Evolutionary conservation across 202 grass and related monocot genomes (phyloP), one percentile per base, ranked within the genome.

Genomic region (Bolboschoenoplectus hybrid): DNA sequence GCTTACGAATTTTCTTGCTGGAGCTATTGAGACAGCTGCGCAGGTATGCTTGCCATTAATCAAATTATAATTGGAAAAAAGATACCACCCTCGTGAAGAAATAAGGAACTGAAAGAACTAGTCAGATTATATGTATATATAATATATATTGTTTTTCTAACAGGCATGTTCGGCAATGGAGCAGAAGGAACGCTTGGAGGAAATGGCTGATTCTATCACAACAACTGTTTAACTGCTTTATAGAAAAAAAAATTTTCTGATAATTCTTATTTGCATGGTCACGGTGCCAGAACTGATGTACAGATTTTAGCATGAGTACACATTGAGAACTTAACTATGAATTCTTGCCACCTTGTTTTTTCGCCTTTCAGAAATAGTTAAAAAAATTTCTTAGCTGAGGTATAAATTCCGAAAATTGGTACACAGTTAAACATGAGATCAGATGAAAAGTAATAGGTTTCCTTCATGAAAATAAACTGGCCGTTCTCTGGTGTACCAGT

Each of bases 181-280:
- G 86, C 88, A 98, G 74, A 93, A 91, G 85, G 96, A 98, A 88
- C 93, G 94, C 41, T 62, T 98, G 90, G 93, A 98, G 87, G 96
- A 98, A 88, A 68, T 98, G 86, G 91, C 91, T 43, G 62, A 72
- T 7, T 95, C 93, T 67, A 63, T 90, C 71, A 82, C 84, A 55
- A 64, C 56, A 6, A 10, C 72, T 14, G 20, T 81, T 81, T 58
- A 82, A 65, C 34, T 81, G 26, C 7, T 61, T 41, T 5, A 62
- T 61, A 58, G 76, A 81, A 43, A 8, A 56, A 0, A 44, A 1
- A n/a, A 39, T 45, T 17, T 44, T 70, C 64, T 67, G 11, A 14
- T 67, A 67, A 67, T 13, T 40, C 40, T 40, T 36, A 2, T 46
- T 43, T 9, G 7, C 1, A 32, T 77, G 50, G 74, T 77, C 8